phyloP scores from a whole-genome alignment of 179 eudicot species.

The Dionaea muscipula region DNA sequence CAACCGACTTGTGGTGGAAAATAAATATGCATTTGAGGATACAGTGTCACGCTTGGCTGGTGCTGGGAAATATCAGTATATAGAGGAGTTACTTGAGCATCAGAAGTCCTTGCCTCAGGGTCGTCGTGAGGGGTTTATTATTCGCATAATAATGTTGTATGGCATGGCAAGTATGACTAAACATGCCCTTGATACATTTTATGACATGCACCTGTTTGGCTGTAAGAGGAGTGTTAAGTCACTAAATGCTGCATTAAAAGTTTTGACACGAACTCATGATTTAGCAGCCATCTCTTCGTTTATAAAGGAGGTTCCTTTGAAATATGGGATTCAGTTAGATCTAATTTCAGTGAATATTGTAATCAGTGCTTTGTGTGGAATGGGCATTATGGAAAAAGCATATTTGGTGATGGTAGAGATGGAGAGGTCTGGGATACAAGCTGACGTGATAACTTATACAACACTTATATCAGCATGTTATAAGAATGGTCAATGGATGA shows the following conservation, averaged over 20 bases:
- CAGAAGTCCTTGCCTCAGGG: constrained; percentile 69
- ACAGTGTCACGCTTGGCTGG: constrained; percentile 62
- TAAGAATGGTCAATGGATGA: constrained; percentile 33
- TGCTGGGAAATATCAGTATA: constrained; percentile 44
- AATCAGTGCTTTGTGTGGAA: constrained; percentile 48
- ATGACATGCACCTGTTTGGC: constrained; percentile 54
- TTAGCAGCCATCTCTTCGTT: constrained; percentile 31
- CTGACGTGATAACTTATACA: constrained; percentile 70
- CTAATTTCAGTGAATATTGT: constrained; percentile 51
- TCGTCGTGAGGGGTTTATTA: constrained; percentile 64
- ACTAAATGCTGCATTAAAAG: constrained; percentile 62
- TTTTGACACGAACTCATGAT: constrained; percentile 41
- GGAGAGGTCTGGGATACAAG: constrained; percentile 46
- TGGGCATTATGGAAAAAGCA: constrained; percentile 49
- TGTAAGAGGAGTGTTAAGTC: constrained; percentile 62
- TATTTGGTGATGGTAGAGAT: constrained; percentile 45
- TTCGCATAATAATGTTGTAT: constrained; percentile 70
- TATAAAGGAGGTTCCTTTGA: constrained; percentile 30
- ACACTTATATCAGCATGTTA: constrained; percentile 70
- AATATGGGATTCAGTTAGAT: constrained; percentile 46
- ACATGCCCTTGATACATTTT: constrained; percentile 54
- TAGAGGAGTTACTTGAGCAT: constrained; percentile 65
- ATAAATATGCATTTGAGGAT: constrained; percentile 63
- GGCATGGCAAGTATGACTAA: constrained; percentile 67
- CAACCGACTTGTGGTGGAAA: constrained; percentile 49